These are phyloP conservation scores for Penicillium maclennaniae DNA, from an alignment of 495 filamentous ascomycete genomes.

Conservation along the genomic window DNA sequence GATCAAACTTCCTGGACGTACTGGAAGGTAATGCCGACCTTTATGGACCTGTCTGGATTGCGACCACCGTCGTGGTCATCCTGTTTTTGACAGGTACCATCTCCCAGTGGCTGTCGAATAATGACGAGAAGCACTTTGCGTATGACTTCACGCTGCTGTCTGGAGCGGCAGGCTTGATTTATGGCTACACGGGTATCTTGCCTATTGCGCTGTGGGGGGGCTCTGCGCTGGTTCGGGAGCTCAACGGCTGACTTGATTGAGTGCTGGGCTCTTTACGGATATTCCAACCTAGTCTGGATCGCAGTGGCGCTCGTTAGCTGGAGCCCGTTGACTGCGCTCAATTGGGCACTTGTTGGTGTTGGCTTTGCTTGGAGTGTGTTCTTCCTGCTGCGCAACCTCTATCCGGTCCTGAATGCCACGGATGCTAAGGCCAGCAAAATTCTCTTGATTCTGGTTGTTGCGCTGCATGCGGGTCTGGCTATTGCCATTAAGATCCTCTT, in stretches of 20 bases:
- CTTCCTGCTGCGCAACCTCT: constrained; percentile 88
- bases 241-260: constrained; percentile 78
- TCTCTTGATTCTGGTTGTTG: constrained; percentile 76
- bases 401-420: constrained; percentile 88
- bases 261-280: constrained; percentile 91
- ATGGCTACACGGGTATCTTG: constrained; percentile 85
- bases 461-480: constrained; percentile 79
- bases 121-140: constrained; percentile 59
- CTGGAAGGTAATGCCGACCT: constrained; percentile 96
- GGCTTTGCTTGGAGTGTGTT: constrained; percentile 83
- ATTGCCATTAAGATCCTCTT: constrained; percentile 94
- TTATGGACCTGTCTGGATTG: constrained; percentile 97
- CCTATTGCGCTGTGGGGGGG: constrained; percentile 84
- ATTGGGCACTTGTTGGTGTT: constrained; percentile 88
- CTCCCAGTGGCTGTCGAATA: constrained; percentile 72
- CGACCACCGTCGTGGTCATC: constrained; percentile 93
- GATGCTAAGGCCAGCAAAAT: constrained; percentile 88
- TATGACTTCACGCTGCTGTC: constrained; percentile 85
- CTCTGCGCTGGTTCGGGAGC: constrained; percentile 88
- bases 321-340: constrained; percentile 77
- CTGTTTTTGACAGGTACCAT: constrained; percentile 94
- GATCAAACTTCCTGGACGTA: constrained; percentile 91
- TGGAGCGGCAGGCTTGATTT: constrained; percentile 84
- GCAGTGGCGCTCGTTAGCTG: constrained; percentile 88
- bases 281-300: constrained; percentile 94